These are phyloP conservation scores for Diaporthe australafricana DNA, from an alignment of 2,329 filamentous ascomycete genomes.

Conservation along the genomic window DNA sequence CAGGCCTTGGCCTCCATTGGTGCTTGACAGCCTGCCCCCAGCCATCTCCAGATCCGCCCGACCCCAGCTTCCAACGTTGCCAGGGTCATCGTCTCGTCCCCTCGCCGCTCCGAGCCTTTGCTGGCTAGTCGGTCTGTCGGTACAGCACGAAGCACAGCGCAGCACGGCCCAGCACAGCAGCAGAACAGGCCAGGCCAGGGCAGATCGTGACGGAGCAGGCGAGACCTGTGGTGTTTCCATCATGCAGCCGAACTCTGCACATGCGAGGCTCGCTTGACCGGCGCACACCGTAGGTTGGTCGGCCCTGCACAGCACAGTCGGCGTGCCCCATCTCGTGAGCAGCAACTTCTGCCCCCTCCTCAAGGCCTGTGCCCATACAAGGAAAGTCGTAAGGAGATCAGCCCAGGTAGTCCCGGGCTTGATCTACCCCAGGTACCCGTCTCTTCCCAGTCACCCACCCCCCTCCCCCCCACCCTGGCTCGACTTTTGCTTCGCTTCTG, in stretches of 20 bases:
- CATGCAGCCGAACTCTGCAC: conserved; percentile 18
- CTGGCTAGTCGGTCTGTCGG: background rate
- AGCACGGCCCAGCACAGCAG: background rate
- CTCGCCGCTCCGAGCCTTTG: background rate
- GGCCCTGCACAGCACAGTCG: background rate
- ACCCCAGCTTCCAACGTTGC: conserved; percentile 10
- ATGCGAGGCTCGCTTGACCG: conserved; percentile 25
- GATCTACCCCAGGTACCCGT: conserved; percentile 28
- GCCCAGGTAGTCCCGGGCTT: conserved; percentile 33
- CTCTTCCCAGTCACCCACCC: background rate
- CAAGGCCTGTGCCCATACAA: background rate
- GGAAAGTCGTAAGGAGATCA: conserved; percentile 20
- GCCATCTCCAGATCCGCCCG: conserved; percentile 19
- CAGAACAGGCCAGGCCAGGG: background rate
- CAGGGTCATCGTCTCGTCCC: background rate
- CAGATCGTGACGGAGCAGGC: conserved; percentile 6
- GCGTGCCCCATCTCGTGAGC: conserved; percentile 33
- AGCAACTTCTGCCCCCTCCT: conserved; percentile 27
- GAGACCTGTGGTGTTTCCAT: conserved; percentile 17
- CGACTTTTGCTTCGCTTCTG: conserved; percentile 14
- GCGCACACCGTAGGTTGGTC: conserved; percentile 8
- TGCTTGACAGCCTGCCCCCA: conserved; percentile 3
- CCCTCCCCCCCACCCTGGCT: conserved; percentile 11
- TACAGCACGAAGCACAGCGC: background rate
- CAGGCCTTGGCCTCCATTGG: conserved; percentile 12